Evolutionary conservation across 2,329 filamentous ascomycete genomes (phyloP).

Genomic region (Pseudogymnoascus sp.): DNA sequence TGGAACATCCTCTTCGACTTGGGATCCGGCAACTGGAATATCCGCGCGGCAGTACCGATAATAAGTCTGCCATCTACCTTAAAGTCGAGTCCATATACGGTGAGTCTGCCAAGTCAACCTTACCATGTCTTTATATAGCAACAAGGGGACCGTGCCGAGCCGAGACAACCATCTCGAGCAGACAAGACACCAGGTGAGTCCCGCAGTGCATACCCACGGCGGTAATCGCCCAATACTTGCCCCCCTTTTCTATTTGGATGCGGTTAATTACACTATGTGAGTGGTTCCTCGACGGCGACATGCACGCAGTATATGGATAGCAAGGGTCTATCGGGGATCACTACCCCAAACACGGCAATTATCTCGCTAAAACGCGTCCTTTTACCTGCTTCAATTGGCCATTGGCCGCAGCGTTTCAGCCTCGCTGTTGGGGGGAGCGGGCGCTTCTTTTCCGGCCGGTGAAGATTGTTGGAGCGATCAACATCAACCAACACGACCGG

Average conservation of each 20-base stretch:
- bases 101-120: not conserved
- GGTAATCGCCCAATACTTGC: not conserved
- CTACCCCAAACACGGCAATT: not conserved
- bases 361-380: not conserved
- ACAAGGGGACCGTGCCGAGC: not conserved
- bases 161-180: not conserved
- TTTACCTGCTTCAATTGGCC: not conserved
- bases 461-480: not conserved
- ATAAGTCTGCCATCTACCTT: not conserved
- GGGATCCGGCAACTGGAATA: not conserved
- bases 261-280: not conserved
- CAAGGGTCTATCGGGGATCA: not conserved
- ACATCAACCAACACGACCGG: not conserved
- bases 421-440: not conserved
- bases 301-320: not conserved
- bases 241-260: not conserved
- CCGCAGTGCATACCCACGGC: not conserved
- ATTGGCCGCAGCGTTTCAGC: not conserved
- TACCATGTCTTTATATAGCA: not conserved
- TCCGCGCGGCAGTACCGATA: not conserved
- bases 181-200: not conserved
- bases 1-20: not conserved
- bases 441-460: not conserved
- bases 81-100: not conserved
- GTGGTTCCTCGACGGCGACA: not conserved